These are phyloP conservation scores for Limnomonas spitsbergensis DNA, from an alignment of 139 green algal genomes.

Conservation along the genomic window DNA sequence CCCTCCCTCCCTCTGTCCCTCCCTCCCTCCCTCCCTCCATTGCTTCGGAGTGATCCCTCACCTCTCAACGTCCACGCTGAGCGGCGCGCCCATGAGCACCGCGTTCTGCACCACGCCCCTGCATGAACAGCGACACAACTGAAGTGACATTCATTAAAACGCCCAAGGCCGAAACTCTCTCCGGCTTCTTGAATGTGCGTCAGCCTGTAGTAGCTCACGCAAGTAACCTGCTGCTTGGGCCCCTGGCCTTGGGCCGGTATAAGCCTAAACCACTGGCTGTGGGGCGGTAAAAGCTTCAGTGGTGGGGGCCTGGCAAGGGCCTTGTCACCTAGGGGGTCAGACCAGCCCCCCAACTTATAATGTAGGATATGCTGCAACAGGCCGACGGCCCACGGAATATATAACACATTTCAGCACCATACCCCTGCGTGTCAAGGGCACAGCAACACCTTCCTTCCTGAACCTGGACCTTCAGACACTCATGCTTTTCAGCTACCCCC, in stretches of 20 bases:
- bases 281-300: too few species aligned
- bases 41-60: background rate
- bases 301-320: too few species aligned
- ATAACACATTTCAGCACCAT: too few species aligned
- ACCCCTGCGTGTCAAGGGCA: too few species aligned
- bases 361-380: too few species aligned
- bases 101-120: constrained; percentile 67
- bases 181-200: background rate
- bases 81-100: constrained; percentile 73
- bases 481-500: too few species aligned
- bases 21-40: background rate
- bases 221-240: background rate
- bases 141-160: background rate
- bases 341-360: too few species aligned
- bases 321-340: too few species aligned
- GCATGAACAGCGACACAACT: background rate
- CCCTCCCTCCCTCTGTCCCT: background rate
- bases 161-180: background rate
- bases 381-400: too few species aligned
- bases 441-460: too few species aligned
- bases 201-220: background rate
- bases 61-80: constrained; percentile 36
- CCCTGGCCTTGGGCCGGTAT: background rate
- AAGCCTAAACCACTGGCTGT: too few species aligned
- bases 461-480: too few species aligned